Conservation (phyloP, 2,329 filamentous ascomycete species). For the Cladosporium sp. region DNA sequence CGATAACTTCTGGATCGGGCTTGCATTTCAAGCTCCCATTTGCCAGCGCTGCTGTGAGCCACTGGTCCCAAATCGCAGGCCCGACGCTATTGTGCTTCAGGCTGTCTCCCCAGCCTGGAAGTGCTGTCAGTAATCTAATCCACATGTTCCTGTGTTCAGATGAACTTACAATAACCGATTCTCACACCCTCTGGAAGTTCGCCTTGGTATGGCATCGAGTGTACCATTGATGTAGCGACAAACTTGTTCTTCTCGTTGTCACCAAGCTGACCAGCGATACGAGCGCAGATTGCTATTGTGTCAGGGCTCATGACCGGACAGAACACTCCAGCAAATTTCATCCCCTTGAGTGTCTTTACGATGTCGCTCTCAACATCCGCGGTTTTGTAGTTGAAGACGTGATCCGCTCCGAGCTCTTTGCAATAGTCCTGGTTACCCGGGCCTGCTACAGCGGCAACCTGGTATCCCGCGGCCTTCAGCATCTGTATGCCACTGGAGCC, state of each 20-base stretch:
- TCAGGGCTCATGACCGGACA: too few relatives aligned
- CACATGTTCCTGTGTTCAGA: too few relatives aligned
- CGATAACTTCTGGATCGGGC: slow-evolving; percentile 21
- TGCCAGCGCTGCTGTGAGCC: slow-evolving; percentile 29
- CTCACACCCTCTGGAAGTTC: too few relatives aligned
- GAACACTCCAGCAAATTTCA: slow-evolving; percentile 16
- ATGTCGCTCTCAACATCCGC: slow-evolving; percentile 30
- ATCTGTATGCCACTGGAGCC: slow-evolving; percentile 49
- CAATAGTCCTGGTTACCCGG: slow-evolving; percentile 39
- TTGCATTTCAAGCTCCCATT: slow-evolving; percentile 21
- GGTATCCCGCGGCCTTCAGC: slow-evolving; percentile 45
- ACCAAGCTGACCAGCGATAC: too few relatives aligned
- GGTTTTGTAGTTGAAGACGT: slow-evolving; percentile 47
- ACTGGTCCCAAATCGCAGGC: slow-evolving; percentile 25
- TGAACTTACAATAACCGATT: too few relatives aligned
- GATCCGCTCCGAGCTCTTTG: slow-evolving; percentile 41
- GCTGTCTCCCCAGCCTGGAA: neutral
- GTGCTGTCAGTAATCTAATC: too few relatives aligned
- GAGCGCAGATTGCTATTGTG: too few relatives aligned
- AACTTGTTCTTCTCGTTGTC: too few relatives aligned
- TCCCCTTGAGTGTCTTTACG: slow-evolving; percentile 1
- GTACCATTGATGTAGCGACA: too few relatives aligned
- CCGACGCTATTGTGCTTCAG: neutral
- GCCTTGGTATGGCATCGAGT: too few relatives aligned
- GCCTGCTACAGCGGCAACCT: slow-evolving; percentile 34